Evolutionary conservation across 129 eudicot genomes (phyloP).

Genomic region (Saussurea involucrata): DNA sequence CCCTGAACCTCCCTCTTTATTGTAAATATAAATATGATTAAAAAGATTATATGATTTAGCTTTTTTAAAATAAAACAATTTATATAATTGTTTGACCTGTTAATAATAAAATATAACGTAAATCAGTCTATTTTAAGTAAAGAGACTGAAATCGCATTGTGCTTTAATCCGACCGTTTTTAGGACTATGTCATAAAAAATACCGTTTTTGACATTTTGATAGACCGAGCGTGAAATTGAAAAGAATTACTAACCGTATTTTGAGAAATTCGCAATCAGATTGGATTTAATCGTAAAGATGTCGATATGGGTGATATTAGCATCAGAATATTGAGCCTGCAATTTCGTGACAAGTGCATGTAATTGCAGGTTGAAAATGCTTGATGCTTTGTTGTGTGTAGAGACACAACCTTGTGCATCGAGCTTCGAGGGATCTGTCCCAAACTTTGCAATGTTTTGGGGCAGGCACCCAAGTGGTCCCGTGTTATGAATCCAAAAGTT

Average conservation of each 20-base stretch:
- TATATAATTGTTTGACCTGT: background rate
- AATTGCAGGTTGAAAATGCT: slow-evolving; percentile 75
- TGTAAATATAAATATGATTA: background rate
- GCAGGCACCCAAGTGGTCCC: slow-evolving; percentile 86
- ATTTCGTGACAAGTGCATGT: slow-evolving; percentile 59
- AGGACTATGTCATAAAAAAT: slow-evolving; percentile 4
- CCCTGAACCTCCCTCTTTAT: too few species aligned
- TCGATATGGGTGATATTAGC: slow-evolving; percentile 68
- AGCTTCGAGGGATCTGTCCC: slow-evolving; percentile 75
- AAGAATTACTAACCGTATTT: slow-evolving; percentile 53
- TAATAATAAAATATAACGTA: background rate
- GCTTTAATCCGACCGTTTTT: background rate
- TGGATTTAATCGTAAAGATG: slow-evolving; percentile 62
- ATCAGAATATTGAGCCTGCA: slow-evolving; percentile 59
- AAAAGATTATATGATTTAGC: background rate
- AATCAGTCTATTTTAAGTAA: background rate
- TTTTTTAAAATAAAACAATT: background rate
- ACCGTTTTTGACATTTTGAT: background rate
- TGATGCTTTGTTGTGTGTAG: slow-evolving; percentile 69
- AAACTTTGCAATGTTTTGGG: slow-evolving; percentile 68
- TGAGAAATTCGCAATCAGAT: slow-evolving; percentile 76
- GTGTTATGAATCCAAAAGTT: slow-evolving; percentile 92
- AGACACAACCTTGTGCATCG: slow-evolving; percentile 72
- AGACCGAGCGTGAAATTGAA: background rate
- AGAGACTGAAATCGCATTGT: background rate